Percentiles rank a stretch among this genome's conserved stretches.
Evolutionary conservation across 2,329 filamentous ascomycete species (phyloP).

Genomic region (Neonectria magnoliae): DNA sequence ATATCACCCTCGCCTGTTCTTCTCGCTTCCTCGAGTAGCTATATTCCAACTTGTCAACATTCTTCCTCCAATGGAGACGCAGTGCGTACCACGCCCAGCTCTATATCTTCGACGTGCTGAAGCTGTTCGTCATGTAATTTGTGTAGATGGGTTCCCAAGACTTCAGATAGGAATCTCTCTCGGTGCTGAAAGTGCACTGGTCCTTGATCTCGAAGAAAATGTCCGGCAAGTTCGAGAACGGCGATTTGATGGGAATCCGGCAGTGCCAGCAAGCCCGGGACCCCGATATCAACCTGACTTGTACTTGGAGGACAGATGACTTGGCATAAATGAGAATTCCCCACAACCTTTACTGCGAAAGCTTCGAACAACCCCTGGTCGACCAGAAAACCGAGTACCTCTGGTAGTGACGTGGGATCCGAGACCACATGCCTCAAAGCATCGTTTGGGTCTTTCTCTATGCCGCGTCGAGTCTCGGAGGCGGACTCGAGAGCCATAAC

Average conservation of each 20-base stretch:
- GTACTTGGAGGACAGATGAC: not conserved
- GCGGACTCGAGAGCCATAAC: slow-evolving; percentile 24
- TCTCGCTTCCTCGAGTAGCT: not conserved
- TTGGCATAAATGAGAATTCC: not conserved
- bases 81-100: not conserved
- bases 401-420: not conserved
- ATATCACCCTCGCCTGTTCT: not conserved
- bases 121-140: not conserved
- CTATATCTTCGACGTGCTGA: not conserved
- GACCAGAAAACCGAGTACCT: slow-evolving; percentile 22
- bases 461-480: slow-evolving; percentile 11
- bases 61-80: not conserved
- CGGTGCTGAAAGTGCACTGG: slow-evolving; percentile 22
- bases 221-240: slow-evolving; percentile 10
- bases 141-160: slow-evolving; percentile 25
- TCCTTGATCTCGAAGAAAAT: slow-evolving; percentile 23
- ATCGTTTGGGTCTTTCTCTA: slow-evolving; percentile 14
- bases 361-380: slow-evolving; percentile 34
- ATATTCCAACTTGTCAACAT: not conserved
- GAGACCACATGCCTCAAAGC: slow-evolving; percentile 15
- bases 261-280: not conserved
- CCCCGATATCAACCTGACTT: not conserved
- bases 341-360: slow-evolving; percentile 23
- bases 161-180: slow-evolving; percentile 32
- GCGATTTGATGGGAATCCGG: slow-evolving; percentile 17